Evolutionary conservation across 495 filamentous ascomycete species (phyloP), one percentile per base, ranked within the genome.

Genomic region (Aspergillus sparsus): DNA sequence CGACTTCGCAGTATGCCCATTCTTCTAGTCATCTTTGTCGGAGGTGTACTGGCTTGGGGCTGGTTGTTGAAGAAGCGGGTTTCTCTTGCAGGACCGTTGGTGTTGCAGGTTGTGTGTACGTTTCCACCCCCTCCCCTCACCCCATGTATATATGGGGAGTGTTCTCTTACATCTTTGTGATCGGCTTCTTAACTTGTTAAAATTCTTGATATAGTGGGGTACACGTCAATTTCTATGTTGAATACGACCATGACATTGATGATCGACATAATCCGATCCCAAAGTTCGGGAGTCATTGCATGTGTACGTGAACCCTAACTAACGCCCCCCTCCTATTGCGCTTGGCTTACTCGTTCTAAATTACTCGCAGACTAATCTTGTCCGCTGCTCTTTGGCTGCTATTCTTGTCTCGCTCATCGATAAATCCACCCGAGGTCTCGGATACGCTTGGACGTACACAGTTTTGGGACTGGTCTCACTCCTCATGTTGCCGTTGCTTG

Each of bases 331-430:
- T n/a, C 21, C 21, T 27, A 3, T 27, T 27, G 21, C 21, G 21
- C 21, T 27, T 27, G 21, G 21, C 21, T 27, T 27, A 27, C 21
- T 27, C 21, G 1, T 27, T 27, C 21, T 27, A 27, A 27, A 27
- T 3, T 27, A 27, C 21, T 27, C 21, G 3, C 8, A 41, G 37
- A 41, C 37, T 11, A 41, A 41, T 8, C 37, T 41, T n/a, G 37
- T 41, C 37, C 37, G 37, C 7, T 41, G 37, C n/a, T 41, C 37
- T 11, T n/a, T 41, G 37, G 37, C 37, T 4, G 37, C 37, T 3
- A 41, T 41, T 41, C 37, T 41, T n/a, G 37, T 41, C 37, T 41
- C 37, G 10, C 37, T 41, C 37, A 41, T 41, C n/a, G 37, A 41
- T n/a, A 41, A 41, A 9, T 41, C 37, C 4, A 41, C 37, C 37